Conservation (phyloP, 352 stramenopile species). For the Pythium rishiriense region DNA sequence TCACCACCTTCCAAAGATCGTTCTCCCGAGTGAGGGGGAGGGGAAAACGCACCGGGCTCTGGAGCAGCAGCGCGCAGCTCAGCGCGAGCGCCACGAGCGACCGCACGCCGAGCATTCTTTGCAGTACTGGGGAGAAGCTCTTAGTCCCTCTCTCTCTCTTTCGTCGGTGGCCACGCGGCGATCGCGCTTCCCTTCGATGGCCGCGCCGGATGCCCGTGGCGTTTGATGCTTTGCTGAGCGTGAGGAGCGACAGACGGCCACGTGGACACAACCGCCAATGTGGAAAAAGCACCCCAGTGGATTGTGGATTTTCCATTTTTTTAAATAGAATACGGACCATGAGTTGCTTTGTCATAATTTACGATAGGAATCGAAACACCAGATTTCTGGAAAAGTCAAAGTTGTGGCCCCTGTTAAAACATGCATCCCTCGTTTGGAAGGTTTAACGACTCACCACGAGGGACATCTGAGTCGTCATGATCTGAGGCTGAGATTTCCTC, state of each 20-base stretch:
- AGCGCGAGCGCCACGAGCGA: constrained; percentile 29
- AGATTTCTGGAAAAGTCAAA: constrained; percentile 8
- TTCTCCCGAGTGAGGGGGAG: no score
- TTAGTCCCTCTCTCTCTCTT: background rate
- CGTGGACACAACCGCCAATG: constrained; percentile 14
- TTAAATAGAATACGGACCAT: constrained; percentile 10
- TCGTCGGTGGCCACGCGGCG: background rate
- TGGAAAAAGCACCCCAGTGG: constrained; percentile 1
- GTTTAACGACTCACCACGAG: constrained; percentile 8
- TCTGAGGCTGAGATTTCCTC: constrained; percentile 7
- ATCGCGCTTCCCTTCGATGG: background rate
- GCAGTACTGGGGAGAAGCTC: no score
- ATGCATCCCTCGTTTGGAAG: constrained; percentile 10
- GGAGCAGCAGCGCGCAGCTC: constrained; percentile 27
- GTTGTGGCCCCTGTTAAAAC: constrained; percentile 4
- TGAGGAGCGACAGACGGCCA: constrained; percentile 12
- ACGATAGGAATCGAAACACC: background rate
- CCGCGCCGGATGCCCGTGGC: background rate
- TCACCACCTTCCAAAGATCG: no score
- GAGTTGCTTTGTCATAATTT: no score
- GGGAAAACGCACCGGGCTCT: constrained; percentile 15
- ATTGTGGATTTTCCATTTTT: constrained; percentile 17
- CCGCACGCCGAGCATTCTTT: constrained; percentile 24
- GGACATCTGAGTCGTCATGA: constrained; percentile 9
- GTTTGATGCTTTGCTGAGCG: constrained; percentile 9